Base-by-base conservation (phyloP, 371 early-diverging fungal species). In the Nematocida major region DNA sequence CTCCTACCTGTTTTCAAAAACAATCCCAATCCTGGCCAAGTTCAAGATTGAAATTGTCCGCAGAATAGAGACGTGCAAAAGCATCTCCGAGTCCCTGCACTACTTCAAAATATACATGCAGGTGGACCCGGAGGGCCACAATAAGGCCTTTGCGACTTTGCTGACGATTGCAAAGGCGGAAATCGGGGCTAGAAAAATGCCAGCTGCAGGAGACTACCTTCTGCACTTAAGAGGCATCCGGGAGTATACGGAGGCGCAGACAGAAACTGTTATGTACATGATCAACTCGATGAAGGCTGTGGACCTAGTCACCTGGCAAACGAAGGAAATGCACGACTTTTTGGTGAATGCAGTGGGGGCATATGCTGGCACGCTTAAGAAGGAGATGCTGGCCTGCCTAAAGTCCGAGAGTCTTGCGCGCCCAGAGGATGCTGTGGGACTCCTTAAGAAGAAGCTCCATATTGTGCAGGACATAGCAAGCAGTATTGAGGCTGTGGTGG, bases 121-220 rank as follows among this genome's bases (percentile, higher is more conserved):
- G 28, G 49, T 73, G 38, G 76, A 73, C 50, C 65, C 76, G 38
- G 47, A 73, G 22, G 65, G 76, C 45, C n/a, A 43, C 30, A 15
- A 36, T 13, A 48, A 26, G 24, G 51, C 43, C 15, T 73, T 73
- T 73, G 76, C 70, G 0, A 73, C 76, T 9, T 39, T 73, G 1
- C 65, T 73, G 3, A 51, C 50, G 5, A 54, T 73, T 39, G 76
- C 62, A 4, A 73, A 73, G 26, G 65, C 78, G 51, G 76, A 73
- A 66, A 69, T 73, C 28, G 48, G 34, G 1, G 76, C 4, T 50
- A 51, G 30, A 30, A 9, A 30, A 48, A 26, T 26, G n/a, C 5
- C 9, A 13, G 5, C 0, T 5, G 32, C n/a, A 26, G 36, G 36
- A 36, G 38, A 30, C 30, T 9, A n/a, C 13, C 11, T 57, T 65